phyloP scores from a whole-genome alignment of 2,329 filamentous ascomycete genomes.

The Exophiala sideris region DNA sequence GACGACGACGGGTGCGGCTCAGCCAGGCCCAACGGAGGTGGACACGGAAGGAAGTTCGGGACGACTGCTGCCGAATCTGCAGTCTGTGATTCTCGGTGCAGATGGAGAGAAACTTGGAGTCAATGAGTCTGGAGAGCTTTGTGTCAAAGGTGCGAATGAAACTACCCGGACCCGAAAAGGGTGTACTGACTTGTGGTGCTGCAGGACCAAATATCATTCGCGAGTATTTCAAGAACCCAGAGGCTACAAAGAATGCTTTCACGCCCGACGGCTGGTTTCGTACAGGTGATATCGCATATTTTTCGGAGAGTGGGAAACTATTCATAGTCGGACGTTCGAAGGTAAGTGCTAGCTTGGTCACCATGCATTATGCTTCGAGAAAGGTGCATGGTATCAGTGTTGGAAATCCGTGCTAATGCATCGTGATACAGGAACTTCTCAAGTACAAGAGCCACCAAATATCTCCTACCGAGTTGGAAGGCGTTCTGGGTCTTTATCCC shows the following conservation, averaged over 20 bases:
- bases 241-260: slow-evolving; percentile 30
- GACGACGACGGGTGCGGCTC: slow-evolving; percentile 35
- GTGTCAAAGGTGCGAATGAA: slow-evolving; percentile 34
- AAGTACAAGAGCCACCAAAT: slow-evolving; percentile 48
- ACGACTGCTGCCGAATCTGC: slow-evolving; percentile 37
- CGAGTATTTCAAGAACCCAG: slow-evolving; percentile 30
- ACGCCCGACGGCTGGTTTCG: slow-evolving; percentile 42
- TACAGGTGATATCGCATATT: slow-evolving; percentile 41
- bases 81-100: slow-evolving; percentile 34
- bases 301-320: slow-evolving; percentile 35
- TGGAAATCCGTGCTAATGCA: too few species aligned
- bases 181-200: neutral
- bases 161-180: slow-evolving; percentile 33
- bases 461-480: slow-evolving; percentile 47
- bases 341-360: slow-evolving; percentile 3
- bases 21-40: slow-evolving; percentile 34
- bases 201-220: slow-evolving; percentile 20
- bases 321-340: slow-evolving; percentile 44
- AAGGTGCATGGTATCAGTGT: too few species aligned
- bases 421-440: slow-evolving; percentile 36
- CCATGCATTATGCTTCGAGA: neutral
- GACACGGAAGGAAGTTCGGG: slow-evolving; percentile 50
- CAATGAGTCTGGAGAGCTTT: slow-evolving; percentile 36
- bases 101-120: slow-evolving; percentile 33
- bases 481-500: slow-evolving; percentile 39